Base-by-base conservation (phyloP, 805 yeast genomes). In the Ogataea trehalophila region DNA sequence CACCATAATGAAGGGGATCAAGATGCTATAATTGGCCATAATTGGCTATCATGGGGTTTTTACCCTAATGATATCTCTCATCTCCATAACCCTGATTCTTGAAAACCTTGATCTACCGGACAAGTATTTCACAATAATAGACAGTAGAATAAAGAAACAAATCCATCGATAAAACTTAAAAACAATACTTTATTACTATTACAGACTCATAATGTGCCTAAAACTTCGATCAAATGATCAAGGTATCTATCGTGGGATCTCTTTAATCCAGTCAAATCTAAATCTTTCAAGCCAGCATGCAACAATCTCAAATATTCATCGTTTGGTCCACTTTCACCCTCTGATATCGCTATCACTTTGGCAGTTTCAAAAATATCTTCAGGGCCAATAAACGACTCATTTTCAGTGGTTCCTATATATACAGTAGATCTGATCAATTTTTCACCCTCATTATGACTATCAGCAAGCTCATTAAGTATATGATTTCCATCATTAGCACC, bases 261-360 rank as follows among this genome's bases (percentile, higher is more conserved):
- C 5, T 45, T 38, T 38, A 51, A 33, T 1, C 68, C 60, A 35
- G 55, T 52, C 8, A 69, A 70, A 52, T 68, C 67, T 46, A 77
- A 58, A 31, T 67, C 69, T 15, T 58, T 48, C 41, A 84, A 63
- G 0, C 90, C 77, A 9, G 69, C 62, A 41, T 75, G 74, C 48
- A 91, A 69, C 43, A 71, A 67, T 42, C 68, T 62, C 50, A 92
- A 66, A 61, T 91, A 91, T 58, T 87, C 95, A 43, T 70, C 65
- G 60, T 91, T 91, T 15, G 74, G 72, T 0, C 98, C 97, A 58
- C 95, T 85, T 22, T 94, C 94, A 0, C 98, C 98, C 6, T 54
- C 57, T 16, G 85, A 70, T 0, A 56, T 55, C 9, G 72, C 67
- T 14, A 91, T 88, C 7, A 78, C 72, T 17, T 57, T 54, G 0